These are phyloP conservation scores for Leucogyrophana mollusca DNA, from an alignment of 768 basidiomycete species.

Conservation along the genomic window DNA sequence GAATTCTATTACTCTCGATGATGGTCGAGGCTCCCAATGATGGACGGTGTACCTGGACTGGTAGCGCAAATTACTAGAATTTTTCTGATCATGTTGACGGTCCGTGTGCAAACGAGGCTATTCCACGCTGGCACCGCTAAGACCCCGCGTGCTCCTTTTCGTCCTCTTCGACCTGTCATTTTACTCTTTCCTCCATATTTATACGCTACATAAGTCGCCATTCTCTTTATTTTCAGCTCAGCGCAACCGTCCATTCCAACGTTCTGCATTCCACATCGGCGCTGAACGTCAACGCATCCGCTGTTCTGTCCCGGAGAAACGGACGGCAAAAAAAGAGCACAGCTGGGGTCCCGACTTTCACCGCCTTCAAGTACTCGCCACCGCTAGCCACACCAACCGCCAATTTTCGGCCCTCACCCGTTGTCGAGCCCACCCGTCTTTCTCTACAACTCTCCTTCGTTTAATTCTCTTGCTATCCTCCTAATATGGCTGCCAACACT, in stretches of 20 bases:
- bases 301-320: constrained; percentile 20
- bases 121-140: constrained; percentile 5
- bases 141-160: constrained; percentile 26
- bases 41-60: constrained; percentile 16
- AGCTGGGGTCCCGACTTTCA: constrained; percentile 13
- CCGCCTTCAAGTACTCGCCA: constrained; percentile 8
- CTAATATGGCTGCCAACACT: constrained; percentile 31
- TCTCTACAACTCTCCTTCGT: constrained; percentile 11
- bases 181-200: constrained; percentile 1
- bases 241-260: background rate
- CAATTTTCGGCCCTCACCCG: constrained; percentile 17
- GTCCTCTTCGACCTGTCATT: background rate
- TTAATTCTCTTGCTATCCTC: constrained; percentile 3
- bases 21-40: constrained; percentile 15
- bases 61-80: constrained; percentile 11
- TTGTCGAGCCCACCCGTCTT: constrained; percentile 13
- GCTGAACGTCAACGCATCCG: constrained; percentile 11
- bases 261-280: constrained; percentile 2
- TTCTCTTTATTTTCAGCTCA: constrained; percentile 1
- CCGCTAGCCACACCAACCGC: constrained; percentile 12
- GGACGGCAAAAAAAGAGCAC: constrained; percentile 25
- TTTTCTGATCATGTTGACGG: constrained; percentile 7
- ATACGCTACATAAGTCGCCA: constrained; percentile 19
- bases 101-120: constrained; percentile 14
- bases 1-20: constrained; percentile 19